Evolutionary conservation across 352 stramenopile species (phyloP).

Genomic region (Globisporangium apiculatum): DNA sequence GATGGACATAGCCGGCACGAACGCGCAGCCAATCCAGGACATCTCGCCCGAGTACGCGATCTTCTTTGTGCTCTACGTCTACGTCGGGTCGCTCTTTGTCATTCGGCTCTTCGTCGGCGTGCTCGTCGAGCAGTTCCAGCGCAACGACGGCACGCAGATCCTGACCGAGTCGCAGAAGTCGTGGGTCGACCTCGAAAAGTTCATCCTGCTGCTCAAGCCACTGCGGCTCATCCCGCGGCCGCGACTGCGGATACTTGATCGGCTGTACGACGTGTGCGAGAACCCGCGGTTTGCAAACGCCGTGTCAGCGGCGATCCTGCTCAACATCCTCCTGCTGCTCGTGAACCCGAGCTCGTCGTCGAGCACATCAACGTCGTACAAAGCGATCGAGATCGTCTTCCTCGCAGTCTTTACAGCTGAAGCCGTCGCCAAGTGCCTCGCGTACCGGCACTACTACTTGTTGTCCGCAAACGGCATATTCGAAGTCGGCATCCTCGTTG

Average conservation of each 20-base stretch:
- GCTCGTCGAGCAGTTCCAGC: constrained; percentile 78
- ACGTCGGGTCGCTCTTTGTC: constrained; percentile 70
- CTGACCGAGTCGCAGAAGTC: constrained; percentile 72
- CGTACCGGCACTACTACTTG: constrained; percentile 60
- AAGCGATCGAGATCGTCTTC: constrained; percentile 66
- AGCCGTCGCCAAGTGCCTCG: constrained; percentile 47
- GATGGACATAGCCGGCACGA: constrained; percentile 56
- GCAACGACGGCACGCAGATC: constrained; percentile 78
- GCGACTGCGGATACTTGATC: constrained; percentile 15
- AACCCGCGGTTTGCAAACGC: constrained; percentile 46
- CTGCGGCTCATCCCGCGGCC: constrained; percentile 48
- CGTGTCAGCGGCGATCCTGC: constrained; percentile 53
- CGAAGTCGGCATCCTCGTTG: constrained; percentile 51
- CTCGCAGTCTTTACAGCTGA: constrained; percentile 51
- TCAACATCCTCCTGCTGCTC: constrained; percentile 65
- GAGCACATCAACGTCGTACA: constrained; percentile 25
- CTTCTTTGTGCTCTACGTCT: constrained; percentile 76
- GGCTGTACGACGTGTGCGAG: constrained; percentile 52
- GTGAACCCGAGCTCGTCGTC: constrained; percentile 37
- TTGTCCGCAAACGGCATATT: constrained; percentile 45
- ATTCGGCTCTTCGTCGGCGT: constrained; percentile 76
- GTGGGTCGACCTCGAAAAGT: constrained; percentile 79
- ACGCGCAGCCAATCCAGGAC: constrained; percentile 44
- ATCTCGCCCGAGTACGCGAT: constrained; percentile 33
- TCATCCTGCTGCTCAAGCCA: constrained; percentile 63